Evolutionary conservation across 805 yeast genomes (phyloP).

Genomic region (Schizosaccharomyces osmophilus): DNA sequence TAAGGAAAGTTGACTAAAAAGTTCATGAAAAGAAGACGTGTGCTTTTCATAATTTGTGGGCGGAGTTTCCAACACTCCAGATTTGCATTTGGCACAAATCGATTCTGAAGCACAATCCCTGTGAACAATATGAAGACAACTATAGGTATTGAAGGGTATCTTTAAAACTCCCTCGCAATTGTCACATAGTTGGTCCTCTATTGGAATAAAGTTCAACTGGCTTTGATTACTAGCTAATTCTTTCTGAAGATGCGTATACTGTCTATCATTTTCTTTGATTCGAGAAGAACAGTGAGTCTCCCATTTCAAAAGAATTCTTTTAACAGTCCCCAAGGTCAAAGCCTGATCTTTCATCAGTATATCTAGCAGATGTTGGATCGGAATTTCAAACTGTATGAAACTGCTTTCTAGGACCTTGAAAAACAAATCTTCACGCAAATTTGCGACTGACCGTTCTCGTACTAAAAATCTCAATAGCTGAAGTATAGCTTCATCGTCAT

Average conservation of each 20-base stretch:
- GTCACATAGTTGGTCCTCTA: not conserved
- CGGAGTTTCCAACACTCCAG: not conserved
- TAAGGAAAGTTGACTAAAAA: not conserved
- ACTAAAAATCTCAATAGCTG: not conserved
- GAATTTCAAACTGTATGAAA: not conserved
- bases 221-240: not conserved
- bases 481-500: not conserved
- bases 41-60: not conserved
- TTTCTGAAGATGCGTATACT: not conserved
- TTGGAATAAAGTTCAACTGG: not conserved
- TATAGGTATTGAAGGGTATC: not conserved
- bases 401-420: not conserved
- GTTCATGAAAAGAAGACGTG: not conserved
- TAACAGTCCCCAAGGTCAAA: not conserved
- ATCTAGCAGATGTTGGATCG: not conserved
- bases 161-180: not conserved
- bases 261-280: not conserved
- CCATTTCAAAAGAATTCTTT: not conserved
- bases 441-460: not conserved
- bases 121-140: not conserved
- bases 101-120: not conserved
- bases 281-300: not conserved
- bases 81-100: not conserved
- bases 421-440: not conserved
- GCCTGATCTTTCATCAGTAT: not conserved